Conservation (phyloP, 139 green algal species). For the Chlamydomonas sp. region DNA sequence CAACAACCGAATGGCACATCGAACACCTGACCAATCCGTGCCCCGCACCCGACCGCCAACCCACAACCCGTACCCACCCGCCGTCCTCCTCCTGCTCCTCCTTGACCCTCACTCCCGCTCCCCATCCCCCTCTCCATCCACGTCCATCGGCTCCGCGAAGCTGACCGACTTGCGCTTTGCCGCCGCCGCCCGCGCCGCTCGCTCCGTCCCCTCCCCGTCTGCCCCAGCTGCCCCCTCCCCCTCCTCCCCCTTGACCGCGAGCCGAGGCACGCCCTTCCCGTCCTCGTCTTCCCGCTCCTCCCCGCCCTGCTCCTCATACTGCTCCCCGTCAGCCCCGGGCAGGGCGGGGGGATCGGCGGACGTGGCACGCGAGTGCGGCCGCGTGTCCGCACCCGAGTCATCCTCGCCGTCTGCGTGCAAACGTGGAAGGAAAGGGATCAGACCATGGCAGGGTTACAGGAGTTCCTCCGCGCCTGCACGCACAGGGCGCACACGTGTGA, state of each 20-base stretch:
- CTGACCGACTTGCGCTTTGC: not conserved
- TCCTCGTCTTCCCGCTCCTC: slow-evolving; percentile 18
- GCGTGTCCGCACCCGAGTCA: not conserved
- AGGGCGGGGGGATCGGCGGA: not conserved
- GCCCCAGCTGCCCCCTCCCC: not conserved
- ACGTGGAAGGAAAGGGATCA: no score
- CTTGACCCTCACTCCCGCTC: not conserved
- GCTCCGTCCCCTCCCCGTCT: not conserved
- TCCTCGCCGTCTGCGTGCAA: not conserved
- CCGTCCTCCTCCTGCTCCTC: not conserved
- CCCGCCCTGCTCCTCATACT: slow-evolving; percentile 12
- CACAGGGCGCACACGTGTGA: no score
- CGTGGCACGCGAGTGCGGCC: not conserved
- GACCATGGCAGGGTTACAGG: no score
- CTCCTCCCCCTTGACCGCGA: not conserved
- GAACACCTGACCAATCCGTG: no score
- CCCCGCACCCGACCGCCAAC: no score
- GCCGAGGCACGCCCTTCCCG: not conserved
- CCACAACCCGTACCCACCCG: no score
- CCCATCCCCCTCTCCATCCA: no score
- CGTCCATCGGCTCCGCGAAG: no score
- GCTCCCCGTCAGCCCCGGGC: not conserved
- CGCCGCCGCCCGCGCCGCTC: not conserved
- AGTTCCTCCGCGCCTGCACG: no score
- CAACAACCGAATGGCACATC: no score